Percentiles rank a stretch among this genome's conserved stretches.
These are phyloP conservation scores for Coprinopsis marcescibilis DNA, from an alignment of 768 basidiomycete genomes.

Conservation along the genomic window DNA sequence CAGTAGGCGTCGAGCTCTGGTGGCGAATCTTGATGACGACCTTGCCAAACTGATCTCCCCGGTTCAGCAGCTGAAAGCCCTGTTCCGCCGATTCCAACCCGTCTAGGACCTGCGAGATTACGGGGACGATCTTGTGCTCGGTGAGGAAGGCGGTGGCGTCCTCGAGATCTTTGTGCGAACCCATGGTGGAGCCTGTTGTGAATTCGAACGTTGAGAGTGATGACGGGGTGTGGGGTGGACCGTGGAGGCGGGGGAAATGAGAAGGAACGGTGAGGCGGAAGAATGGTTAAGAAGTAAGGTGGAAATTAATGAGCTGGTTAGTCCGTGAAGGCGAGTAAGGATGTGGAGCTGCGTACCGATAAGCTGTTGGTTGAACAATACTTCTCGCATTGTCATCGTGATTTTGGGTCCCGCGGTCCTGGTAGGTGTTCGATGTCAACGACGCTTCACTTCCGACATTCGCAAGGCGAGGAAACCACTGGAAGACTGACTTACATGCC, in stretches of 20 bases:
- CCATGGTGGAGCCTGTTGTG: slow-evolving; percentile 81
- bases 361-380: slow-evolving; percentile 68
- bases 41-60: slow-evolving; percentile 73
- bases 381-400: slow-evolving; percentile 71
- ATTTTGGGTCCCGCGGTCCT: slow-evolving; percentile 62
- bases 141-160: slow-evolving; percentile 67
- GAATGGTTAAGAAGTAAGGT: too few relatives aligned
- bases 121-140: slow-evolving; percentile 60
- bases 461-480: neutral
- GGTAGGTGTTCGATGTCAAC: slow-evolving; percentile 6
- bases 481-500: slow-evolving; percentile 46
- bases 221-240: too few relatives aligned
- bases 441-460: neutral
- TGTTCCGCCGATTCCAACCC: slow-evolving; percentile 59
- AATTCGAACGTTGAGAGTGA: too few relatives aligned
- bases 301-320: neutral
- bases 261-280: too few relatives aligned
- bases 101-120: slow-evolving; percentile 64
- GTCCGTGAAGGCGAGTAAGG: neutral
- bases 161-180: slow-evolving; percentile 66
- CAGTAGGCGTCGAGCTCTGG: neutral
- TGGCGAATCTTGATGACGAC: slow-evolving; percentile 56
- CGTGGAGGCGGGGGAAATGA: too few relatives aligned
- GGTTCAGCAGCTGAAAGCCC: slow-evolving; percentile 63
- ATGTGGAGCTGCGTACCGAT: slow-evolving; percentile 48